phyloP scores from a whole-genome alignment of 257 asterid genomes.

The Anisodus acutangulus region DNA sequence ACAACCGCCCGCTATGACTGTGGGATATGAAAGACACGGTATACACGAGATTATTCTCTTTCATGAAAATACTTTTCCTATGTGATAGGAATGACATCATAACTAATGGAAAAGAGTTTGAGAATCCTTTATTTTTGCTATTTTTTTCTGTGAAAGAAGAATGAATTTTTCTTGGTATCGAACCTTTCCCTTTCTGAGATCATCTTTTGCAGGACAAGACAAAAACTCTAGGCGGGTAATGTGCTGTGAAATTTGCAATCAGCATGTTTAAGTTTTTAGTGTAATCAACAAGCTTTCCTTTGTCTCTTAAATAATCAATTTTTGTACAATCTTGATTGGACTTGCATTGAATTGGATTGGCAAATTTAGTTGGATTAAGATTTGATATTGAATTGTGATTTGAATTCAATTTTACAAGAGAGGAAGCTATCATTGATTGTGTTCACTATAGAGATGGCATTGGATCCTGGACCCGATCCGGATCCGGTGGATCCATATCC shows the following conservation, averaged over 20 bases:
- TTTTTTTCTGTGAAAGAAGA: background rate
- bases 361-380: background rate
- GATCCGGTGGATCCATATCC: too few relatives aligned
- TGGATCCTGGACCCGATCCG: too few relatives aligned
- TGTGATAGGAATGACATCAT: background rate
- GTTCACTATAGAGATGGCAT: too few relatives aligned
- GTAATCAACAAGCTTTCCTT: background rate
- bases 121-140: background rate
- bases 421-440: background rate
- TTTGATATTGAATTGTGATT: background rate
- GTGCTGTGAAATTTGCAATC: background rate
- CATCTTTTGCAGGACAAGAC: background rate
- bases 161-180: background rate
- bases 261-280: background rate
- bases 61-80: background rate
- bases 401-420: background rate
- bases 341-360: conserved; percentile 11
- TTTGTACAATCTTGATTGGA: conserved; percentile 2
- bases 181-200: background rate
- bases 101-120: conserved; percentile 15
- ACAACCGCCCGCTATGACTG: too few relatives aligned
- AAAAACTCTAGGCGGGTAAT: background rate
- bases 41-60: too few relatives aligned
- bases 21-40: too few relatives aligned
- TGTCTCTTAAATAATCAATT: background rate